phyloP scores from a whole-genome alignment of 139 green algal species.

The Closterium sp. region DNA sequence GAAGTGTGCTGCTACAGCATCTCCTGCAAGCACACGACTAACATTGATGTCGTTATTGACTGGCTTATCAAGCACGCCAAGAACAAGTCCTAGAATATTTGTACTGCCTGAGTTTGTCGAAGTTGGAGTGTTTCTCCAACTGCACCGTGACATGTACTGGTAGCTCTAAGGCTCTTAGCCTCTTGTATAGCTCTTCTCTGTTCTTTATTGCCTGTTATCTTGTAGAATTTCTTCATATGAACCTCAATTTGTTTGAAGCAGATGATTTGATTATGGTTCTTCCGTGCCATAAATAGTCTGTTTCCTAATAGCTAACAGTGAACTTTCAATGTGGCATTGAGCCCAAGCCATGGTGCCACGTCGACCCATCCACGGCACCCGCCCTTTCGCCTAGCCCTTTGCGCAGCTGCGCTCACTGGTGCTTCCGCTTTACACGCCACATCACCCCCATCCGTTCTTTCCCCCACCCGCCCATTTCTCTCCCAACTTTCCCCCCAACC shows the following conservation, averaged over 20 bases:
- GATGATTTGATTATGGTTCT: neutral
- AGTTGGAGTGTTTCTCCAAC: neutral
- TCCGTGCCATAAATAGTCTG: no score
- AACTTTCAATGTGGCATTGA: no score
- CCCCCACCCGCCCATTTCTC: no score
- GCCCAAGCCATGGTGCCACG: no score
- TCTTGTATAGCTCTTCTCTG: neutral
- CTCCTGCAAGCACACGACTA: constrained; percentile 87
- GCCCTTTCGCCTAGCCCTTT: no score
- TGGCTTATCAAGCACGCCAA: constrained; percentile 75
- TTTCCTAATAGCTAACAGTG: no score
- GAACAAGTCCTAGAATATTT: constrained; percentile 19
- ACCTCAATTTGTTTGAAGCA: neutral
- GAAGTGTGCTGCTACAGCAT: constrained; percentile 94
- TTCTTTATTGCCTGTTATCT: neutral
- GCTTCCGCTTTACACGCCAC: neutral
- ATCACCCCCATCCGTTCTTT: neutral
- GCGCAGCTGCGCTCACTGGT: neutral
- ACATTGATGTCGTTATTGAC: constrained; percentile 92
- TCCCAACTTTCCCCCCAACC: no score
- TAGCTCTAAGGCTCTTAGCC: neutral
- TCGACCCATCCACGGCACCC: neutral
- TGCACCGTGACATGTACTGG: neutral
- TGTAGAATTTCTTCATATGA: neutral
- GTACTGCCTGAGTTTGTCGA: neutral